Evolutionary conservation across 169 alveolate species (phyloP).

Genomic region (Plasmodium vinckei): DNA sequence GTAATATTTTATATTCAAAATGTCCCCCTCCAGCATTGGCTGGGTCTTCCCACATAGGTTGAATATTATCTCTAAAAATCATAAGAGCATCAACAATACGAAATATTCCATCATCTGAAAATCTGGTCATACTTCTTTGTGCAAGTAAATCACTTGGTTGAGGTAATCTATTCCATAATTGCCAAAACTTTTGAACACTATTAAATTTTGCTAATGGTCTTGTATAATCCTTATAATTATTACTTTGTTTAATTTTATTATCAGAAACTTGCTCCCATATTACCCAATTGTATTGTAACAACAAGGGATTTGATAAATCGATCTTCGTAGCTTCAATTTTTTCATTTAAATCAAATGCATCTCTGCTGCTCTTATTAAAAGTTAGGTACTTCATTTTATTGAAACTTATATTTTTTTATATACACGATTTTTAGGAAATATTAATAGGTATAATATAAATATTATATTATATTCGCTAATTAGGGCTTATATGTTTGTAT

Average conservation of each 20-base stretch:
- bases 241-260: conserved; percentile 80
- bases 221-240: conserved; percentile 88
- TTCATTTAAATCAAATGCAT: conserved; percentile 61
- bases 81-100: conserved; percentile 86
- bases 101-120: conserved; percentile 82
- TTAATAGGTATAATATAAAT: conserved; percentile 1
- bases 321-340: conserved; percentile 67
- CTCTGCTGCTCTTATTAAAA: conserved; percentile 55
- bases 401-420: background rate
- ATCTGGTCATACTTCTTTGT: conserved; percentile 78
- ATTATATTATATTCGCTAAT: conserved; percentile 2
- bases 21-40: conserved; percentile 89
- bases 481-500: too few relatives aligned
- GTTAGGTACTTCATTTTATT: conserved; percentile 69
- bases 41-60: conserved; percentile 92
- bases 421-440: background rate
- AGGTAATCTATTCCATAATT: conserved; percentile 86
- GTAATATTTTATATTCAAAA: conserved; percentile 87
- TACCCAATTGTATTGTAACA: conserved; percentile 88
- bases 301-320: conserved; percentile 75
- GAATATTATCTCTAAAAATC: conserved; percentile 87
- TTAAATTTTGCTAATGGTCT: conserved; percentile 89
- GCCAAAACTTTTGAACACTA: conserved; percentile 88
- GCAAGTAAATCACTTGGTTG: conserved; percentile 86
- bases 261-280: conserved; percentile 88